These are phyloP conservation scores for Beauveria bassiana DNA, from an alignment of 2,329 filamentous ascomycete genomes.

Conservation along the genomic window DNA sequence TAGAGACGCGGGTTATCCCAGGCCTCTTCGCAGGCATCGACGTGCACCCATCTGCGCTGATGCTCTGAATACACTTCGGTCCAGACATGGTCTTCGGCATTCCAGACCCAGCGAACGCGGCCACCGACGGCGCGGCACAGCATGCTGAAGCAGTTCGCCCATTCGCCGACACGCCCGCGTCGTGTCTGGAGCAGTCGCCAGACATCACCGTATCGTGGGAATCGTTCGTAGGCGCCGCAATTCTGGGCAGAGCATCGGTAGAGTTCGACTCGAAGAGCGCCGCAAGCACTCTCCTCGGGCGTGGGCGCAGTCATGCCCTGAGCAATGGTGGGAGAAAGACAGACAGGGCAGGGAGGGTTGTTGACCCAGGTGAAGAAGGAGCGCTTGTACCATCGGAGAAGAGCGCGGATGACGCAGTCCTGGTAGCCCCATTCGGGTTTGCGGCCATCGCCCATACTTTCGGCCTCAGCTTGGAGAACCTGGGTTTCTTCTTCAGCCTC, in stretches of 20 bases:
- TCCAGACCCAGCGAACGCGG: conserved; percentile 96
- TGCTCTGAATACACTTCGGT: conserved; percentile 95
- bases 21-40: conserved; percentile 87
- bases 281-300: conserved; percentile 81
- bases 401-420: conserved; percentile 85
- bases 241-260: conserved; percentile 74
- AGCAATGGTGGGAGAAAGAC: conserved; percentile 73
- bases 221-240: conserved; percentile 77
- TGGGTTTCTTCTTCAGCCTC: conserved; percentile 93
- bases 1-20: conserved; percentile 95
- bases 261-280: conserved; percentile 79
- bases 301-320: conserved; percentile 78
- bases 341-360: conserved; percentile 79
- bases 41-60: conserved; percentile 90
- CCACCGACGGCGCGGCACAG: conserved; percentile 87
- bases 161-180: conserved; percentile 83
- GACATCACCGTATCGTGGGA: conserved; percentile 90
- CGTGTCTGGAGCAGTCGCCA: conserved; percentile 85
- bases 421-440: conserved; percentile 94
- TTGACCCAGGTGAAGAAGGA: conserved; percentile 96
- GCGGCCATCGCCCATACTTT: conserved; percentile 72
- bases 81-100: conserved; percentile 95
- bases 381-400: conserved; percentile 88
- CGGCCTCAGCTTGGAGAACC: conserved; percentile 77
- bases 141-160: conserved; percentile 99